These are phyloP conservation scores for Sanguinoderma infundibulare DNA, from an alignment of 1,284 basidiomycete species.

Conservation along the genomic window DNA sequence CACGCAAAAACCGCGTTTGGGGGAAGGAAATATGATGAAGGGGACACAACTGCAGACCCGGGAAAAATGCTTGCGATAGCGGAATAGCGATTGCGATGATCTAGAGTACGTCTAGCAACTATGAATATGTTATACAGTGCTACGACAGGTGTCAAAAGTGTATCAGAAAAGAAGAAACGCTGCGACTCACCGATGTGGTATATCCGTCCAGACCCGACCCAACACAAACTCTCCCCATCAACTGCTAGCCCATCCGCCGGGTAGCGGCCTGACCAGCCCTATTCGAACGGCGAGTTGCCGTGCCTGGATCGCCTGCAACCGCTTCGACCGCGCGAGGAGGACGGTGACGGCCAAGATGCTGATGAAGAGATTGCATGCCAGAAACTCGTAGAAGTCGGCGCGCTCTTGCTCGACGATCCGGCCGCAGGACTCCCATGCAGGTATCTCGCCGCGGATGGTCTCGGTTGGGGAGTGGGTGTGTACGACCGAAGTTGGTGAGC, in stretches of 20 bases:
- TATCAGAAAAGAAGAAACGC: neutral
- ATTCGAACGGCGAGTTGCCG: conserved; percentile 85
- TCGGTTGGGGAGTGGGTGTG: conserved; percentile 22
- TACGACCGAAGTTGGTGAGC: conserved; percentile 15
- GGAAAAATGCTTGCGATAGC: neutral
- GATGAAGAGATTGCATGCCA: conserved; percentile 81
- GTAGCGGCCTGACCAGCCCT: conserved; percentile 50
- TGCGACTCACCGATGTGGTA: conserved; percentile 14
- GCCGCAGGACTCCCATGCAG: conserved; percentile 90
- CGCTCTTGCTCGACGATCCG: conserved; percentile 79
- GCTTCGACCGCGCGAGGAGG: conserved; percentile 69
- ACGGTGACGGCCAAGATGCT: conserved; percentile 67
- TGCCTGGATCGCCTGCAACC: conserved; percentile 74
- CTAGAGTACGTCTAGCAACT: conserved; percentile 10
- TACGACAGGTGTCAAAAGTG: neutral
- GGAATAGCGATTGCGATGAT: conserved; percentile 8
- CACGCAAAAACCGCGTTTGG: neutral
- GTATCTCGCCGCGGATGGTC: conserved; percentile 60
- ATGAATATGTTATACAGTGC: conserved; percentile 10
- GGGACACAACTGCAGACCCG: neutral
- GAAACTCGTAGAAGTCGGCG: conserved; percentile 87
- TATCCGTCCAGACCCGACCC: neutral
- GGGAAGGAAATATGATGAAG: neutral
- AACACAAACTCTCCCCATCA: conserved; percentile 4
- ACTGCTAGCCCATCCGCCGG: conserved; percentile 30